phyloP scores from a whole-genome alignment of 768 basidiomycete genomes.

The Macrocybe gigantea region DNA sequence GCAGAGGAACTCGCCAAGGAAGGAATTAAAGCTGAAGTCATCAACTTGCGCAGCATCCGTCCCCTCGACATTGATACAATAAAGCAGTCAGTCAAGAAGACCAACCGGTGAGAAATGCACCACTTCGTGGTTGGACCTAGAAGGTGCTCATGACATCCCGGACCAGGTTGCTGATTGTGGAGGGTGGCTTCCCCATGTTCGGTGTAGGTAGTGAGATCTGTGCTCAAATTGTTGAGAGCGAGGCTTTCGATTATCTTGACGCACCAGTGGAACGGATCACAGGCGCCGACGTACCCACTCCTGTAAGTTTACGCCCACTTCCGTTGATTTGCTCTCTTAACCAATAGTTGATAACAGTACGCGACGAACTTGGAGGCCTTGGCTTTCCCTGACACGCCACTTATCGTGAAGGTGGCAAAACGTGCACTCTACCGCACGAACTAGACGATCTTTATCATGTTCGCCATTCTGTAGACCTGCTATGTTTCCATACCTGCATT shows the following conservation, averaged over 20 bases:
- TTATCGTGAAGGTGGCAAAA: constrained; percentile 93
- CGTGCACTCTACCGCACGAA: constrained; percentile 88
- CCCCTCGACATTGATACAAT: constrained; percentile 98
- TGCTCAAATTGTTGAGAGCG: constrained; percentile 95
- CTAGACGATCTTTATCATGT: constrained; percentile 30
- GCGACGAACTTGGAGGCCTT: constrained; percentile 84
- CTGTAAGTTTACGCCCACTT: constrained; percentile 42
- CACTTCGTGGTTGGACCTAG: not conserved
- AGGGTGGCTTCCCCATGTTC: constrained; percentile 98
- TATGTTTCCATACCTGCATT: not conserved
- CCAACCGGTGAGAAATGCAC: constrained; percentile 64
- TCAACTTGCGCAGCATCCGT: constrained; percentile 94
- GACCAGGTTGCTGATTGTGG: constrained; percentile 80
- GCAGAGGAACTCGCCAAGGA: constrained; percentile 92
- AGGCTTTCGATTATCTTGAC: constrained; percentile 98
- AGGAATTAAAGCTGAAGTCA: constrained; percentile 95
- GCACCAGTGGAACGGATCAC: constrained; percentile 97
- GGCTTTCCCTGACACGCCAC: constrained; percentile 87
- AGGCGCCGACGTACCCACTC: constrained; percentile 96
- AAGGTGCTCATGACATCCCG: constrained; percentile 4
- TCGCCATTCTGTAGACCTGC: constrained; percentile 1
- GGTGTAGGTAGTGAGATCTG: constrained; percentile 99
- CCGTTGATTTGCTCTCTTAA: constrained; percentile 6
- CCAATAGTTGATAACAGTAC: constrained; percentile 47
- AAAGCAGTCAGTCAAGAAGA: constrained; percentile 97